These are phyloP conservation scores for Vitis hybrid DNA, from an alignment of 177 flowering plant species.

Conservation along the genomic window DNA sequence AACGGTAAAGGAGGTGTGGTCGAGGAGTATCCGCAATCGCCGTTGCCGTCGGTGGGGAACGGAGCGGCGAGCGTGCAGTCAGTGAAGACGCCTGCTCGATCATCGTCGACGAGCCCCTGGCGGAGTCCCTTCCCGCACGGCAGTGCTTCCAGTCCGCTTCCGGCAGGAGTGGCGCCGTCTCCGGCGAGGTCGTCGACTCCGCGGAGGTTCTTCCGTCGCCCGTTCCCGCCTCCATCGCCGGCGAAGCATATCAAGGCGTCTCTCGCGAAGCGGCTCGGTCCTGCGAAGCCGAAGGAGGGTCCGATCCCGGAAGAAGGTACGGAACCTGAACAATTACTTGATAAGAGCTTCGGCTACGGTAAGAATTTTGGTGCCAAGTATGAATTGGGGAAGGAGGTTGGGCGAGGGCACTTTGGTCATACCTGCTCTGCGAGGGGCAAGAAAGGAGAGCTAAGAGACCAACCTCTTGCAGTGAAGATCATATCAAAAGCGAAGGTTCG, in stretches of 20 bases:
- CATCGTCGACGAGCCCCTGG: slow-evolving; percentile 67
- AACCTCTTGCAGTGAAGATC: slow-evolving; percentile 83
- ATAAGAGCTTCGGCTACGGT: slow-evolving; percentile 85
- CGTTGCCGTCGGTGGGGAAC: slow-evolving; percentile 28
- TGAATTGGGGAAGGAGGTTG: slow-evolving; percentile 91
- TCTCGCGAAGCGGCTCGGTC: slow-evolving; percentile 58
- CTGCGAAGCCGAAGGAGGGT: slow-evolving; percentile 64
- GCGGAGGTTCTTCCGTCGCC: slow-evolving; percentile 64
- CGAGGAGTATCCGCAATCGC: slow-evolving; percentile 10
- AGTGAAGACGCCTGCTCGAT: slow-evolving; percentile 54
- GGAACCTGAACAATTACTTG: slow-evolving; percentile 57
- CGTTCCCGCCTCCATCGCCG: slow-evolving; percentile 96
- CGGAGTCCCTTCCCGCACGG: slow-evolving; percentile 82
- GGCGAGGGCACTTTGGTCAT: slow-evolving; percentile 98
- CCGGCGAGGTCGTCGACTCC: slow-evolving; percentile 84
- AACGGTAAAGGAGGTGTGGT: too few species aligned
- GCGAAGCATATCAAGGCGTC: slow-evolving; percentile 97
- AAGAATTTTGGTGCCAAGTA: slow-evolving; percentile 89
- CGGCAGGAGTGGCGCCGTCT: slow-evolving; percentile 80
- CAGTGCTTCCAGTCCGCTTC: slow-evolving; percentile 53
- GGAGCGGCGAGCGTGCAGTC: slow-evolving; percentile 25
- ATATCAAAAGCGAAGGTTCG: slow-evolving; percentile 90
- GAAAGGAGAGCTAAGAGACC: slow-evolving; percentile 86
- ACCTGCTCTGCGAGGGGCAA: slow-evolving; percentile 77
- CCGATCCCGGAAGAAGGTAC: slow-evolving; percentile 82